Conservation (phyloP, 257 asterid genomes). For the Capsicum rhomboideum region DNA sequence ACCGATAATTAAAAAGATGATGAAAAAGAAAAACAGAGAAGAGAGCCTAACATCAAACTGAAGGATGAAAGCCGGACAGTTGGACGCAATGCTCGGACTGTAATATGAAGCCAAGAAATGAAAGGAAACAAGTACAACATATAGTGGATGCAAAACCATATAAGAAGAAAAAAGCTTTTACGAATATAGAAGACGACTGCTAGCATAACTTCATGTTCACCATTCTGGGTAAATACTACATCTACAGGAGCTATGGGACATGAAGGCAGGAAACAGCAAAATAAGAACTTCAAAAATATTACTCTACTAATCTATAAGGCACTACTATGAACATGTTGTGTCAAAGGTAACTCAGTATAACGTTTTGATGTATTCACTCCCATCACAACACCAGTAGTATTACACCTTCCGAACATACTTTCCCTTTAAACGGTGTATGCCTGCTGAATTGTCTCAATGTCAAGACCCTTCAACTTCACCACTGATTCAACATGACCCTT, state of each 20-base stretch:
- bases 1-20: no score
- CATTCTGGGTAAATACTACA: not conserved
- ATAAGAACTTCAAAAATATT: not conserved
- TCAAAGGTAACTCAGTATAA: not conserved
- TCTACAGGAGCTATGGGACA: not conserved
- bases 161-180: not conserved
- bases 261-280: not conserved
- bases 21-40: not conserved
- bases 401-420: constrained; percentile 7
- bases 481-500: constrained; percentile 96
- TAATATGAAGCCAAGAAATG: not conserved
- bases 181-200: not conserved
- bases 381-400: not conserved
- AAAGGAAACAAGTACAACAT: not conserved
- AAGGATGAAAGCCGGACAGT: not conserved
- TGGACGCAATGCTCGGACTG: not conserved
- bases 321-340: not conserved
- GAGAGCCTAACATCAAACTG: not conserved
- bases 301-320: not conserved
- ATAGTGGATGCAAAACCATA: not conserved
- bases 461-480: constrained; percentile 93
- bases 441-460: constrained; percentile 89
- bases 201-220: not conserved
- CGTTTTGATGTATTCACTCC: not conserved
- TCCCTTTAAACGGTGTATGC: constrained; percentile 75